A percentile compares a stretch with the other conserved stretches of the same genome.
phyloP scores from a whole-genome alignment of 371 early-diverging fungal genomes.

The Apophysomyces trapeziformis region DNA sequence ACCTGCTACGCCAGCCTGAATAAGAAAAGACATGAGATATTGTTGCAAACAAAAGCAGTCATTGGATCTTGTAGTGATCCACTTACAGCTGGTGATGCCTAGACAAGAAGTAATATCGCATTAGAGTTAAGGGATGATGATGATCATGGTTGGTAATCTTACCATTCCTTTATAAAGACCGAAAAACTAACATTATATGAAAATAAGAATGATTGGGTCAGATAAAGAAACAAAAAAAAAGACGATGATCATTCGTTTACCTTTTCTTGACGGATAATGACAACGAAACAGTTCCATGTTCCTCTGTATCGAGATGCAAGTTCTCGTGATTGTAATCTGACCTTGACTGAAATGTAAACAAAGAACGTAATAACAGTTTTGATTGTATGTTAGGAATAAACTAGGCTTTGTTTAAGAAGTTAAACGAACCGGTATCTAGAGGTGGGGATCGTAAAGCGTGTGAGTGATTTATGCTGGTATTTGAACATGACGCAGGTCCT shows the following conservation, averaged over 20 bases:
- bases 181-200: slow-evolving; percentile 40
- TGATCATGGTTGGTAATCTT: slow-evolving; percentile 16
- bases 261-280: slow-evolving; percentile 65
- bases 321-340: slow-evolving; percentile 61
- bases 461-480: too few species aligned
- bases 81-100: slow-evolving; percentile 63
- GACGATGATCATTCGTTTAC: slow-evolving; percentile 28
- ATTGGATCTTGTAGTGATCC: too few species aligned
- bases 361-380: neutral
- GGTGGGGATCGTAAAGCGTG: neutral
- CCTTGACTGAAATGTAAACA: slow-evolving; percentile 51
- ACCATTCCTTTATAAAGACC: slow-evolving; percentile 75
- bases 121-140: neutral
- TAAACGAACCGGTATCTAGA: slow-evolving; percentile 42
- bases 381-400: neutral
- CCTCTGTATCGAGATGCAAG: slow-evolving; percentile 59
- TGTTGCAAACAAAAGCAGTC: neutral
- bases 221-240: too few species aligned
- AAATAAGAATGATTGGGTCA: neutral
- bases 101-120: slow-evolving; percentile 3
- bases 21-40: too few species aligned
- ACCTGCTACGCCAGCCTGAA: slow-evolving; percentile 65
- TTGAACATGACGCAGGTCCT: neutral
- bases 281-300: slow-evolving; percentile 64
- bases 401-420: neutral